Evolutionary conservation across 2,329 filamentous ascomycete genomes (phyloP), one percentile per base, ranked within the genome.

Genomic region (Monascus ruber): DNA sequence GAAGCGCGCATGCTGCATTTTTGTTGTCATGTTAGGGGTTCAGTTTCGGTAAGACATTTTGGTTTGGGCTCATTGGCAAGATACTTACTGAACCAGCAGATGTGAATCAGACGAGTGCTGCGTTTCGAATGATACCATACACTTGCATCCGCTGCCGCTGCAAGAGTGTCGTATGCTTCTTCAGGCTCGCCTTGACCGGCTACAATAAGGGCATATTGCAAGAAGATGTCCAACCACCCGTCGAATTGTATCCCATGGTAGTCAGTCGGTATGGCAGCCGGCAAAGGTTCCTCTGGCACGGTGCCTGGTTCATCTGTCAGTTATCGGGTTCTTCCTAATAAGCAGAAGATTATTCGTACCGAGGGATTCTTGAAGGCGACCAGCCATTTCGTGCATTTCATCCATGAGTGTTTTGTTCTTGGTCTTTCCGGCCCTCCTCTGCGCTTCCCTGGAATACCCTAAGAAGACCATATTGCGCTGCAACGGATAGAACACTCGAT

Each of bases 221-320:
- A 73, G 56, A 98, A 94, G 1, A 94, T 72, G 49, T 93, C 84
- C 3, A 95, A 73, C 91, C 91, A 98, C 35, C 79, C 74, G 42
- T 80, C 71, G 54, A 96, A 94, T 0, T 79, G 69, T 35, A 96
- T 84, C 5, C 83, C 83, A 48, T 85, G 81, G 54, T 86, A 88
- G 42, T 73, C 69, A 35, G 61, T 60, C 2, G 74, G 74, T 31
- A 71, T 58, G 10, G 52, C 55, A 8, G 53, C 52, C 24, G 53
- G 50, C 4, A 54, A 38, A 17, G 47, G 45, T 31, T 58, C 57
- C 5, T 57, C 53, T 8, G 47, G 5, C 6, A 47, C 37, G 10
- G 41, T 47, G 7, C 52, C 54, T 56, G 31, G 25, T 17, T 24
- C 4, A 7, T 26, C 32, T n/a, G 34, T 36, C 34, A 36, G 34